These are phyloP conservation scores for Backusella morwellensis DNA, from an alignment of 192 early-diverging fungal species.

Conservation along the genomic window DNA sequence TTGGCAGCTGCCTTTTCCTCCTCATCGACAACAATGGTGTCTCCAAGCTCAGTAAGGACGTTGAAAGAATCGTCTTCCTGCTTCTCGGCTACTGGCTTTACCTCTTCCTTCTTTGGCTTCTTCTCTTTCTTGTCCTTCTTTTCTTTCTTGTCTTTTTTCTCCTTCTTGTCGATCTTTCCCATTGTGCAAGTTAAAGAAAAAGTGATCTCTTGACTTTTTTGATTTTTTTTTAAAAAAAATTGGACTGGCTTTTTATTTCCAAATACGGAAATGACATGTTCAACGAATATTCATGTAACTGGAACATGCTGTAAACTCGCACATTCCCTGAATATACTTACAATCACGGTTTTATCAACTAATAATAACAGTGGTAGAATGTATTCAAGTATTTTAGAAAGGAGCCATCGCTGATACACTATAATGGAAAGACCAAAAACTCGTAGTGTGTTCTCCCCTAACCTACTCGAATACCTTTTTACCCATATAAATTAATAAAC, in stretches of 20 bases:
- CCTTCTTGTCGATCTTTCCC: neutral
- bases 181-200: neutral
- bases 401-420: too few relatives aligned
- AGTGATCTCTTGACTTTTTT: neutral
- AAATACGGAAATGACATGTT: neutral
- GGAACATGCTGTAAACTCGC: neutral
- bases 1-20: conserved; percentile 10
- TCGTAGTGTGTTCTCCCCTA: too few relatives aligned
- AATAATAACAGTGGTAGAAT: too few relatives aligned
- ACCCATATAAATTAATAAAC: too few relatives aligned
- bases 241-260: conserved; percentile 3
- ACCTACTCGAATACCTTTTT: too few relatives aligned
- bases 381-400: too few relatives aligned
- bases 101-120: neutral
- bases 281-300: neutral
- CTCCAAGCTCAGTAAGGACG: conserved; percentile 3
- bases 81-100: neutral
- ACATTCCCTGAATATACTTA: neutral
- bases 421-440: too few relatives aligned
- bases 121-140: neutral
- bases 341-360: too few relatives aligned
- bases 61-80: conserved; percentile 18
- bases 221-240: neutral
- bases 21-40: conserved; percentile 7
- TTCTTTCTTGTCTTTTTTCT: neutral